These are phyloP conservation scores for Plasmodium sp. DNA, from an alignment of 169 alveolate species.

Conservation along the genomic window DNA sequence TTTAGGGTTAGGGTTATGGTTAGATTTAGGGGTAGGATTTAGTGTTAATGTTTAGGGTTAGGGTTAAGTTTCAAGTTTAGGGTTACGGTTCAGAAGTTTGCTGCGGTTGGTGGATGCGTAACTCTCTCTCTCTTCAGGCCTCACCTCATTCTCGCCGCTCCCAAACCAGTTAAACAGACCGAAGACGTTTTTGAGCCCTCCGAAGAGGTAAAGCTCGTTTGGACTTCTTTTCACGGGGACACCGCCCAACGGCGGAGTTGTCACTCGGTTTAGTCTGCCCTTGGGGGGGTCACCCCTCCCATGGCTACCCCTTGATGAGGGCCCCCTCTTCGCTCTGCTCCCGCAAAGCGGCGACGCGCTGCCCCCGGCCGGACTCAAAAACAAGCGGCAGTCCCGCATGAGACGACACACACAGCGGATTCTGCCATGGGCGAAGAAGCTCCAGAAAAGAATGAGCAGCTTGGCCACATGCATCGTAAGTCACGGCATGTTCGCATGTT, in stretches of 20 bases:
- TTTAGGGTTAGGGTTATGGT: too few species aligned
- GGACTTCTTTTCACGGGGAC: neutral
- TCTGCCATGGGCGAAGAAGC: neutral
- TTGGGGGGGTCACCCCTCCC: neutral
- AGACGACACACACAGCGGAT: neutral
- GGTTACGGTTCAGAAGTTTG: neutral
- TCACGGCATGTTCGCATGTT: neutral
- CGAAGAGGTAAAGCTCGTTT: constrained; percentile 2
- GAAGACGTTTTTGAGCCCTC: constrained; percentile 3
- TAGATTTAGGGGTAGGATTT: too few species aligned
- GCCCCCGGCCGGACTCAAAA: neutral
- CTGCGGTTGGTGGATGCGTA: neutral
- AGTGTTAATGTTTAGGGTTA: too few species aligned
- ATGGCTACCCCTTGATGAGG: neutral
- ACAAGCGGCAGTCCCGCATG: neutral
- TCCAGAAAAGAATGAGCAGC: neutral
- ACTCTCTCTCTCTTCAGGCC: neutral
- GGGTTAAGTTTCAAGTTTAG: too few species aligned
- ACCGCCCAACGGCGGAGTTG: neutral
- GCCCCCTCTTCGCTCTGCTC: neutral
- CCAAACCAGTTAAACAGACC: constrained; percentile 1
- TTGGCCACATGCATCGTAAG: neutral
- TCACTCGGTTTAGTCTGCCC: neutral
- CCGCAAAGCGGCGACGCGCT: neutral
- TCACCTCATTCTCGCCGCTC: constrained; percentile 34